phyloP scores from a whole-genome alignment of 345 rosid genomes.

The Luvunga scandens region DNA sequence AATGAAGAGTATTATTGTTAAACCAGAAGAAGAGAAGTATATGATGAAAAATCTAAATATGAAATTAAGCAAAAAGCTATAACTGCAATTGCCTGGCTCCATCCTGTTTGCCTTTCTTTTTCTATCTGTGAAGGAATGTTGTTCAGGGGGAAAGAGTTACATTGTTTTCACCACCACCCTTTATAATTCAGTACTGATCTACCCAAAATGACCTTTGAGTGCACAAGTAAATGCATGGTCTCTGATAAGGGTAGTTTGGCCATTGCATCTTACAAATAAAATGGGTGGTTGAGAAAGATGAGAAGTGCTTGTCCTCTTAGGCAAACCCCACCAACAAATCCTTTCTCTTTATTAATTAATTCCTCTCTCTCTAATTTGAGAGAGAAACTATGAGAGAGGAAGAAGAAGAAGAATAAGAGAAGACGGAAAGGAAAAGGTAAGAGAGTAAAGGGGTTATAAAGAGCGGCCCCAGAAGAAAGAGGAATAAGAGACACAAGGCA shows the following conservation, averaged over 20 bases:
- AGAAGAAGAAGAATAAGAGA: conserved; percentile 4
- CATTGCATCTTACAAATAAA: conserved; percentile 15
- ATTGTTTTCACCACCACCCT: conserved; percentile 7
- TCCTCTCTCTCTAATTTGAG: background rate
- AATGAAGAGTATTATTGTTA: background rate
- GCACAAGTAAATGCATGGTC: background rate
- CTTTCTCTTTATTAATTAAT: background rate
- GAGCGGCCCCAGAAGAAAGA: conserved; percentile 22
- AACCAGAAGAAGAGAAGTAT: conserved; percentile 2
- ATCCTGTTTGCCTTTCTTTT: conserved; percentile 53
- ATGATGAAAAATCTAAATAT: conserved; percentile 13
- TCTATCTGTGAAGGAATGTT: conserved; percentile 25
- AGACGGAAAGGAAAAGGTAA: too few species aligned
- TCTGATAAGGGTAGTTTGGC: conserved; percentile 16
- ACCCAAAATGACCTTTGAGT: conserved; percentile 22
- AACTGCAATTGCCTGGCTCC: conserved; percentile 67
- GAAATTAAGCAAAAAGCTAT: conserved; percentile 8
- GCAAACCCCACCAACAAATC: conserved; percentile 26
- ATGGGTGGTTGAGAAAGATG: conserved; percentile 54
- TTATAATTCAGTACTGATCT: background rate
- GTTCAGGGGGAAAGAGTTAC: conserved; percentile 10
- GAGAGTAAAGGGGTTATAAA: conserved; percentile 18
- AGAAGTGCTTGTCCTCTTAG: conserved; percentile 39
- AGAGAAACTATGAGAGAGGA: background rate
- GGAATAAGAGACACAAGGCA: conserved; percentile 17